These are phyloP conservation scores for Xylaria multiplex DNA, from an alignment of 2,329 filamentous ascomycete species.

Conservation along the genomic window DNA sequence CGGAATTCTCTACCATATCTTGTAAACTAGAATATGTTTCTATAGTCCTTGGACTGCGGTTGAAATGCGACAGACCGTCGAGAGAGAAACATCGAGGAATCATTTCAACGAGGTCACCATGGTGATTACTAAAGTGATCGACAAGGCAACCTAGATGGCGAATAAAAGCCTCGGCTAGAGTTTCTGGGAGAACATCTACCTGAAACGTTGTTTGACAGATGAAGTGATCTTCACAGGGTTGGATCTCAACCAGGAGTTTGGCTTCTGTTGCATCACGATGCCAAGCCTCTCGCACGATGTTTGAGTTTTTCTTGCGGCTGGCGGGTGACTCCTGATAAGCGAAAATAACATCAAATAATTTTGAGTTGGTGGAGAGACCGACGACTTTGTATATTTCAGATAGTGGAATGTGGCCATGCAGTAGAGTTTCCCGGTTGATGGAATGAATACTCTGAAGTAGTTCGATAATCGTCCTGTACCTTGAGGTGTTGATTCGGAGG, in stretches of 20 bases:
- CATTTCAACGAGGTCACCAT: slow-evolving; percentile 41
- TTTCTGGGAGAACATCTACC: slow-evolving; percentile 58
- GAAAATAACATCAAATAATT: slow-evolving; percentile 80
- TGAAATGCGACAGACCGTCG: slow-evolving; percentile 60
- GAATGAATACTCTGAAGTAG: slow-evolving; percentile 72
- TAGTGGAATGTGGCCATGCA: slow-evolving; percentile 71
- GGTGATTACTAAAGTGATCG: slow-evolving; percentile 44
- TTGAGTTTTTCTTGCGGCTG: slow-evolving; percentile 41
- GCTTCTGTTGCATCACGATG: slow-evolving; percentile 81
- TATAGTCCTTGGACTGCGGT: slow-evolving; percentile 52
- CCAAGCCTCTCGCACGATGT: slow-evolving; percentile 62
- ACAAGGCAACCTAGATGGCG: slow-evolving; percentile 69
- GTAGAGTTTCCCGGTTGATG: slow-evolving; percentile 72
- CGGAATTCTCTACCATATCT: slow-evolving; percentile 64
- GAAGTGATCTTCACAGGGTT: slow-evolving; percentile 63
- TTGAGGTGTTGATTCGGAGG: slow-evolving; percentile 69
- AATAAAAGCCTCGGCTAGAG: slow-evolving; percentile 66
- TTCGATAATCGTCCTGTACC: slow-evolving; percentile 64
- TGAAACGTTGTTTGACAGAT: slow-evolving; percentile 61
- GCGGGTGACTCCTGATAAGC: slow-evolving; percentile 83
- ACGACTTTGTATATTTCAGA: slow-evolving; percentile 73
- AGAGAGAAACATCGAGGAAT: slow-evolving; percentile 46
- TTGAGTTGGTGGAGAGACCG: slow-evolving; percentile 62
- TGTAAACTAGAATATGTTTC: slow-evolving; percentile 57
- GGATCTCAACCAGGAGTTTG: slow-evolving; percentile 78